Conservation (phyloP, 2,329 filamentous ascomycete genomes). For the Chaetomium sp. region DNA sequence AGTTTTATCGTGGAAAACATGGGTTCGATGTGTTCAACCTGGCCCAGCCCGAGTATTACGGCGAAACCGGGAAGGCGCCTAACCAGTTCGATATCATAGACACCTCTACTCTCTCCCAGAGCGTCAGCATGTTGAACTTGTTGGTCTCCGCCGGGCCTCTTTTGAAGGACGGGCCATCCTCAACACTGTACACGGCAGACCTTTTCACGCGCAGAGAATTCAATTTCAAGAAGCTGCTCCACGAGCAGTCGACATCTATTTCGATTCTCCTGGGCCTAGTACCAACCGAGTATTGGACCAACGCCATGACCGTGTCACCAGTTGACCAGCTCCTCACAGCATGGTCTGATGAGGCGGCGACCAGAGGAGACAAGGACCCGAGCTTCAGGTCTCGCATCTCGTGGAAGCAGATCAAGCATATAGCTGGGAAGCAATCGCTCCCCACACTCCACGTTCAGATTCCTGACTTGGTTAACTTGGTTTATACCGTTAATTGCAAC, state of each 20-base stretch:
- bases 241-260: constrained; percentile 50
- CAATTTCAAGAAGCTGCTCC: constrained; percentile 44
- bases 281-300: constrained; percentile 54
- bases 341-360: constrained; percentile 19
- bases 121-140: constrained; percentile 49
- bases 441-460: constrained; percentile 40
- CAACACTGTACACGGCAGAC: constrained; percentile 53
- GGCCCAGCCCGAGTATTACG: constrained; percentile 48
- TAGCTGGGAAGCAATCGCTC: constrained; percentile 14
- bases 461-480: constrained; percentile 42
- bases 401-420: constrained; percentile 37
- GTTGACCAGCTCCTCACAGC: constrained; percentile 45
- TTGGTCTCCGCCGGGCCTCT: constrained; percentile 51
- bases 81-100: constrained; percentile 58
- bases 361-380: background rate
- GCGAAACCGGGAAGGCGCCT: constrained; percentile 41
- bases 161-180: constrained; percentile 46
- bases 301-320: constrained; percentile 46
- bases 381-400: constrained; percentile 36
- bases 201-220: constrained; percentile 12
- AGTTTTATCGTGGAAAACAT: constrained; percentile 48
- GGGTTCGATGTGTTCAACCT: constrained; percentile 46
- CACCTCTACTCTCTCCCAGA: constrained; percentile 51
- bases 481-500: constrained; percentile 47
- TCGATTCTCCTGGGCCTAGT: constrained; percentile 54